Evolutionary conservation across 2,329 filamentous ascomycete genomes (phyloP).

Genomic region (Bimuria novae-zelandiae): DNA sequence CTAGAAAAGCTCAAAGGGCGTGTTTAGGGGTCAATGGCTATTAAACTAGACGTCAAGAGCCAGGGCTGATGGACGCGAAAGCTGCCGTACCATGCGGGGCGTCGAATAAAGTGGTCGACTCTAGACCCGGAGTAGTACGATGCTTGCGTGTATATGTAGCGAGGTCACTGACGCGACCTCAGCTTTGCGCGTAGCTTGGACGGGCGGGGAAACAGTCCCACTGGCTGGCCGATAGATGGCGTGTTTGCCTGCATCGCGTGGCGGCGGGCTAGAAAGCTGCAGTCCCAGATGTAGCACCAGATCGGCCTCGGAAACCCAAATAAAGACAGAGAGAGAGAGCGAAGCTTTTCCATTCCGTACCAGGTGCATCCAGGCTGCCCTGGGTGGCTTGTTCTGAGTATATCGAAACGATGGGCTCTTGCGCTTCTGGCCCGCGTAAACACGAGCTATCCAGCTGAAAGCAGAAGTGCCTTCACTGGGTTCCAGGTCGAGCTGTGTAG

Average conservation of each 20-base stretch:
- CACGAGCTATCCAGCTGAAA: conserved; percentile 2
- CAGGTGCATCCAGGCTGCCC: too few relatives aligned
- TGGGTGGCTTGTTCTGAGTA: too few relatives aligned
- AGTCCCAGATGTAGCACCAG: conserved; percentile 8
- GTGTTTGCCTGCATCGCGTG: conserved; percentile 27
- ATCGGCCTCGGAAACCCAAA: neutral
- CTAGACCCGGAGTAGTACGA: conserved; percentile 25
- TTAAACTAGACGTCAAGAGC: neutral
- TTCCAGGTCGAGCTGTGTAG: too few relatives aligned
- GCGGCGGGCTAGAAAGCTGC: conserved; percentile 27
- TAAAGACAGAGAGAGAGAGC: neutral
- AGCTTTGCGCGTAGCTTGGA: conserved; percentile 28
- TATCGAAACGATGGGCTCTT: too few relatives aligned
- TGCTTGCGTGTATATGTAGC: conserved; percentile 25
- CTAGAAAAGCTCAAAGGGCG: neutral
- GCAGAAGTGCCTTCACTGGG: neutral
- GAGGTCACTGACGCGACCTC: conserved; percentile 23
- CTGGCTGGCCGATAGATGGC: conserved; percentile 27
- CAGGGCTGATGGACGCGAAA: neutral
- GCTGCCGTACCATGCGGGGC: neutral
- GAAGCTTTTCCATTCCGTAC: too few relatives aligned
- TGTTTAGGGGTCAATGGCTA: neutral
- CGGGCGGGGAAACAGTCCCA: conserved; percentile 10
- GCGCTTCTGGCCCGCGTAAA: neutral
- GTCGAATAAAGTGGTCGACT: conserved; percentile 1